phyloP scores from a whole-genome alignment of 306 rosid genomes.

The Lathyrus tuberosus region DNA sequence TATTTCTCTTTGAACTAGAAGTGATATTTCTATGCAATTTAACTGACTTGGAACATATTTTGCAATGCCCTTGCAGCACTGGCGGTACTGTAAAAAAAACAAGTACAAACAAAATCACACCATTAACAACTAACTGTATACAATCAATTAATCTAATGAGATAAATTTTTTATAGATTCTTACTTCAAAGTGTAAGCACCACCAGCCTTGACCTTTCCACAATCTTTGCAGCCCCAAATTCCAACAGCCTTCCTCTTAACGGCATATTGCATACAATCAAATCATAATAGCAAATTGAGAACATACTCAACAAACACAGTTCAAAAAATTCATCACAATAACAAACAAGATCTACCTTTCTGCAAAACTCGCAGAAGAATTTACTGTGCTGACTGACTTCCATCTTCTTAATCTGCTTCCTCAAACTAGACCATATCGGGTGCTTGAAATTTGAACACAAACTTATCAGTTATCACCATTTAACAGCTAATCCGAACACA shows the following conservation, averaged over 20 bases:
- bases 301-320: neutral
- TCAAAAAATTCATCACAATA: neutral
- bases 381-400: slow-evolving; percentile 86
- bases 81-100: slow-evolving; percentile 59
- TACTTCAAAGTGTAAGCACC: slow-evolving; percentile 87
- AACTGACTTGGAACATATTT: too few relatives aligned
- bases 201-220: slow-evolving; percentile 84
- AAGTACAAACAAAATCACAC: slow-evolving; percentile 18
- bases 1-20: too few relatives aligned
- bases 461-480: neutral
- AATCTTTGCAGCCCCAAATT: slow-evolving; percentile 90
- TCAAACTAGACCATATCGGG: slow-evolving; percentile 87
- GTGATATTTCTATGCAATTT: too few relatives aligned
- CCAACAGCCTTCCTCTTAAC: slow-evolving; percentile 85
- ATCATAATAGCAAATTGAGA: neutral
- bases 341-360: slow-evolving; percentile 55
- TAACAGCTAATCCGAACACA: too few relatives aligned
- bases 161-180: neutral
- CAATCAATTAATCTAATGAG: neutral
- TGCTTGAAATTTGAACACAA: slow-evolving; percentile 49
- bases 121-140: neutral
- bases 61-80: too few relatives aligned
- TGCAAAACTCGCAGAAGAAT: slow-evolving; percentile 78
- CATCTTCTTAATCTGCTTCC: slow-evolving; percentile 92
- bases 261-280: slow-evolving; percentile 51